Evolutionary conservation across 176 grass and related monocot genomes (phyloP).

Genomic region (Zoysia pacifica): DNA sequence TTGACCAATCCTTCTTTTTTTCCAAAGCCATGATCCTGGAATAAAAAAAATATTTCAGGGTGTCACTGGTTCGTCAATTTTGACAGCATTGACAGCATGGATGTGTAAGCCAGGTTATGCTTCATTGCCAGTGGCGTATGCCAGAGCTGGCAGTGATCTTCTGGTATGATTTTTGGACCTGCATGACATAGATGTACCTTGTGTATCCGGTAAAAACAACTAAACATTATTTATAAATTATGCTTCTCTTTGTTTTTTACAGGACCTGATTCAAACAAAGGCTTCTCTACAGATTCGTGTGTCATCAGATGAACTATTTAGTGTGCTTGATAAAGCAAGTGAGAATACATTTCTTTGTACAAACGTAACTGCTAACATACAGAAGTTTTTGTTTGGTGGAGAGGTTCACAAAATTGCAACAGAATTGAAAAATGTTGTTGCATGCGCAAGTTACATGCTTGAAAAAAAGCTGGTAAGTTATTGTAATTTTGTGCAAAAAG

Average conservation of each 20-base stretch:
- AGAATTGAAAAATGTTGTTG: constrained; percentile 85
- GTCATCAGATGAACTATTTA: constrained; percentile 76
- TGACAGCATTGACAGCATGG: constrained; percentile 67
- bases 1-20: background rate
- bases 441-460: constrained; percentile 76
- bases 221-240: background rate
- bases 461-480: constrained; percentile 84
- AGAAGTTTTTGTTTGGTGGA: constrained; percentile 87
- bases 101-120: constrained; percentile 68
- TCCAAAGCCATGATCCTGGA: constrained; percentile 7
- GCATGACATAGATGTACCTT: constrained; percentile 1
- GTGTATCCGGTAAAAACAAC: background rate
- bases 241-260: constrained; percentile 6
- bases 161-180: constrained; percentile 54
- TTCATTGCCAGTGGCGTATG: constrained; percentile 68
- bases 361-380: constrained; percentile 53
- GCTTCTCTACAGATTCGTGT: constrained; percentile 50
- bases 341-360: constrained; percentile 88
- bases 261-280: constrained; percentile 72
- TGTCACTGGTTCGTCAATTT: constrained; percentile 62
- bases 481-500: constrained; percentile 13
- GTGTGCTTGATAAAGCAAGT: constrained; percentile 81
- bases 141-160: constrained; percentile 74
- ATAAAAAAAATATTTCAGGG: constrained; percentile 54
- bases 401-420: constrained; percentile 68